A percentile compares a stretch with the other conserved stretches of the same genome.
phyloP scores from a whole-genome alignment of 805 yeast genomes.

The Saturnispora hagleri region DNA sequence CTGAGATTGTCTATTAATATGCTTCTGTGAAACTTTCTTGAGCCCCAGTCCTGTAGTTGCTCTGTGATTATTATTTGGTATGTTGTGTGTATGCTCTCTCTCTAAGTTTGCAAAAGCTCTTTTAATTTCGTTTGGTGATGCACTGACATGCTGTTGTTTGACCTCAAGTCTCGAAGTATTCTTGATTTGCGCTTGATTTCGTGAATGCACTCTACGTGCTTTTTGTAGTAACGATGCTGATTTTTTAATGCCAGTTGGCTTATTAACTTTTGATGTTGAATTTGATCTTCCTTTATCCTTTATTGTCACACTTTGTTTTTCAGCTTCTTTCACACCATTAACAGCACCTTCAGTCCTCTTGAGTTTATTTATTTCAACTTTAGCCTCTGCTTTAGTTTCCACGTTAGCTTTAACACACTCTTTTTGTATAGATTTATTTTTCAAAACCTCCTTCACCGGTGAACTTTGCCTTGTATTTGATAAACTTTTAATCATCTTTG shows the following conservation, averaged over 20 bases:
- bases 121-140: background rate
- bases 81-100: background rate
- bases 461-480: background rate
- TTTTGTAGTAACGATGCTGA: slow-evolving; percentile 5
- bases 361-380: background rate
- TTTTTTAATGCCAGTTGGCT: background rate
- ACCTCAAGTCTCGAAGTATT: background rate
- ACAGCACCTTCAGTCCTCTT: background rate
- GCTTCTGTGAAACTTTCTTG: background rate
- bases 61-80: background rate
- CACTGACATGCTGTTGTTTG: background rate
- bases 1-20: background rate
- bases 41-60: background rate
- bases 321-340: background rate
- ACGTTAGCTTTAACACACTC: background rate
- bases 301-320: background rate
- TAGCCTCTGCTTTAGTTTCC: background rate
- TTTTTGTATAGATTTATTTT: background rate
- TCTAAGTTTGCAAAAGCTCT: slow-evolving; percentile 2
- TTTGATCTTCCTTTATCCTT: background rate
- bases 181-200: slow-evolving; percentile 5
- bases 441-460: background rate
- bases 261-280: background rate
- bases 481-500: background rate
- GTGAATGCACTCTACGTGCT: slow-evolving; percentile 4